Percentiles rank a stretch among this genome's conserved stretches.
Conservation (phyloP, 192 early-diverging fungal species). For the Irineochytrium annulatum region DNA sequence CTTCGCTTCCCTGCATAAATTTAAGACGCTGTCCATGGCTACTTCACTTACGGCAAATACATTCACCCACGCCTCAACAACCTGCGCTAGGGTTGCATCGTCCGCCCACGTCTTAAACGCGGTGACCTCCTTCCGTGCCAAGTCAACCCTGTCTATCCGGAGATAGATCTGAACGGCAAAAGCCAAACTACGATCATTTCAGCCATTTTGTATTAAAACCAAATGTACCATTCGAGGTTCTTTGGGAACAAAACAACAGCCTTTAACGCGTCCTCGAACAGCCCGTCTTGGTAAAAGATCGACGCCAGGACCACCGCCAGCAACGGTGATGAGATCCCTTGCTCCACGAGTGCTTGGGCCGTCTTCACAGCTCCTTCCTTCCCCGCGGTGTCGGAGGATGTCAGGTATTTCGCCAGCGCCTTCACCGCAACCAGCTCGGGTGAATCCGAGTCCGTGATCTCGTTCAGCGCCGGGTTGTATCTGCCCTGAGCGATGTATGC, state of each 20-base stretch:
- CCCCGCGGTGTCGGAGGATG: conserved; percentile 7
- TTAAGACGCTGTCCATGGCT: not conserved
- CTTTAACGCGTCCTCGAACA: conserved; percentile 69
- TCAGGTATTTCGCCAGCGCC: conserved; percentile 56
- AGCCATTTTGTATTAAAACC: not conserved
- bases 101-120: conserved; percentile 84
- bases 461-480: conserved; percentile 47
- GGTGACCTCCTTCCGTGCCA: conserved; percentile 78
- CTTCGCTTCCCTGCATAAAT: conserved; percentile 55
- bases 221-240: conserved; percentile 75
- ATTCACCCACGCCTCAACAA: conserved; percentile 88
- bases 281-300: conserved; percentile 51
- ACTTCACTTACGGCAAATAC: conserved; percentile 15
- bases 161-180: conserved; percentile 76
- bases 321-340: conserved; percentile 45
- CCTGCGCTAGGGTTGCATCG: conserved; percentile 88
- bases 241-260: conserved; percentile 63
- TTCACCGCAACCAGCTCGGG: conserved; percentile 65
- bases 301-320: conserved; percentile 59
- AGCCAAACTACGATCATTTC: conserved; percentile 49
- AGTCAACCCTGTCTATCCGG: conserved; percentile 73
- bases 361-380: conserved; percentile 47
- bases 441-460: conserved; percentile 47
- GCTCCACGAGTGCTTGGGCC: conserved; percentile 46
- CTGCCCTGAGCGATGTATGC: conserved; percentile 77